phyloP scores from a whole-genome alignment of 768 basidiomycete genomes.

The Auricularia auricula-judae region DNA sequence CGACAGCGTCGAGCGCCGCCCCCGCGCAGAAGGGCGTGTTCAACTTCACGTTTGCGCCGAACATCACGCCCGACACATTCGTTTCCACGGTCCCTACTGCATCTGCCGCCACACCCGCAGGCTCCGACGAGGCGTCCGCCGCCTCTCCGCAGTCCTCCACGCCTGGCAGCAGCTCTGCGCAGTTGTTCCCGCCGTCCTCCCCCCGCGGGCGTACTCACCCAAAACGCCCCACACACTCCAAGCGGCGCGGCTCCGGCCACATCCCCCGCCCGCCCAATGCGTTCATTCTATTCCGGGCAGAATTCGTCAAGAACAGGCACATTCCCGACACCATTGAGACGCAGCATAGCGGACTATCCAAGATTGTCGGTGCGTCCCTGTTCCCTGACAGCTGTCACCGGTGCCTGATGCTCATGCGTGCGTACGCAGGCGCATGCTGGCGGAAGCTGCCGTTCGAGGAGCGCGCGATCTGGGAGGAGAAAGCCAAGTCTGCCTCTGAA shows the following conservation, averaged over 20 bases:
- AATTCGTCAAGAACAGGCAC: conserved; percentile 63
- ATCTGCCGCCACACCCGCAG: conserved; percentile 13
- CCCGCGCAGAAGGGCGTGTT: background rate
- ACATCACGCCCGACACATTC: conserved; percentile 46
- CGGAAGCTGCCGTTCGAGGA: conserved; percentile 56
- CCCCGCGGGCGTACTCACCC: conserved; percentile 15
- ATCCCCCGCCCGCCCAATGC: conserved; percentile 36
- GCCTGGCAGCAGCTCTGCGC: conserved; percentile 13
- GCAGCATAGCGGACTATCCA: conserved; percentile 1
- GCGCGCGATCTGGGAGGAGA: conserved; percentile 65
- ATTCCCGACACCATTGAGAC: conserved; percentile 20
- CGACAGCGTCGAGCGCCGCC: background rate
- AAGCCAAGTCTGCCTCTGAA: conserved; percentile 56
- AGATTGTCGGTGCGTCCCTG: conserved; percentile 5
- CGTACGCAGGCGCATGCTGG: conserved; percentile 54
- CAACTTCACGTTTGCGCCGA: conserved; percentile 50
- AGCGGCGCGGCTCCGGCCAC: conserved; percentile 45
- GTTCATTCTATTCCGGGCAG: conserved; percentile 75
- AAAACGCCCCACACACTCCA: conserved; percentile 46
- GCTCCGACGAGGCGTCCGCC: conserved; percentile 16
- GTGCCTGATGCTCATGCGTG: background rate
- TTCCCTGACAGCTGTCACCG: background rate
- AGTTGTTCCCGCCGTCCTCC: conserved; percentile 45
- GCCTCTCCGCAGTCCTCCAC: conserved; percentile 16
- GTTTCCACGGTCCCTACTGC: conserved; percentile 13